Evolutionary conservation across 139 green algal species (phyloP), one percentile per base, ranked within the genome.

Genomic region (Tetraselmis striata): DNA sequence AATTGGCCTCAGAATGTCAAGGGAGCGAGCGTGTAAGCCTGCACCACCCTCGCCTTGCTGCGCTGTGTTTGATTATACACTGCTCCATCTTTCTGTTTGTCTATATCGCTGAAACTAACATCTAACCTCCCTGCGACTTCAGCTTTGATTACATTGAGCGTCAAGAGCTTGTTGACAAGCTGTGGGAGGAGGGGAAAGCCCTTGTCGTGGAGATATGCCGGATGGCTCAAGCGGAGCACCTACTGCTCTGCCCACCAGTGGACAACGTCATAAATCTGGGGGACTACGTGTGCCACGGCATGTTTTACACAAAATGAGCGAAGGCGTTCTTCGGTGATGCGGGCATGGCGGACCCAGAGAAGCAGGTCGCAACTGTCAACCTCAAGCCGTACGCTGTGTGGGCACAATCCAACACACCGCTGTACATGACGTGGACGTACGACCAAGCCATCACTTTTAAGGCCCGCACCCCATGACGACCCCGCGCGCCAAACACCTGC

Each of bases 1-100:
- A 84, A 86, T 76, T 86, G 83, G 83, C 25, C 58, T 0, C 28
- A 31, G 75, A 32, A 84, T 59, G 76, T 86, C n/a, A 82, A 84
- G 79, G 83, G 83, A n/a, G 76, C 83, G 0, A 77, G 76, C 76
- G 23, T 79, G 45, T 67, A 18, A 67, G 45, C n/a, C n/a, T 67
- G 45, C 11, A 5, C 45, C 45, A 67, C 45, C 45, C 5, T 25
- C 5, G 45, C 45, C 18, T 67, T 67, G 45, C 5, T 67, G 45
- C 45, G 45, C 11, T 25, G 45, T 67, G 5, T 5, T 67, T 67
- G 45, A 67, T 67, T n/a, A n/a, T n/a, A n/a, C n/a, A n/a, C n/a
- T n/a, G n/a, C n/a, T n/a, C n/a, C n/a, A n/a, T n/a, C n/a, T n/a
- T n/a, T n/a, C n/a, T n/a, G n/a, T n/a, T n/a, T n/a, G n/a, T n/a